Base-by-base conservation (phyloP, 2,329 filamentous ascomycete species). In the Colletotrichum falcatum region DNA sequence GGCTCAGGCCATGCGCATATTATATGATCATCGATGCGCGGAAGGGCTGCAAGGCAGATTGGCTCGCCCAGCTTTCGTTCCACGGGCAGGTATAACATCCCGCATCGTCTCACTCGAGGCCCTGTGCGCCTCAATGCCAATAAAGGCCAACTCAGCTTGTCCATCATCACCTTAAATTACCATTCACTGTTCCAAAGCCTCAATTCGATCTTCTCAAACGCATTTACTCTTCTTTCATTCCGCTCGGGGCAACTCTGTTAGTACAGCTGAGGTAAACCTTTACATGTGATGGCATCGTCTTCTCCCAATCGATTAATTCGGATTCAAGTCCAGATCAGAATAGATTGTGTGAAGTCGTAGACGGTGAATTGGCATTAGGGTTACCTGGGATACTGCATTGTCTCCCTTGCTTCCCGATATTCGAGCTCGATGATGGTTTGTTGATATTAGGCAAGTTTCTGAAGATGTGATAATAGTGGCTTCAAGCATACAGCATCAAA, bases 11-110 rank as follows among this genome's bases (percentile, higher is more conserved):
- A 62, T 55, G 48, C 56, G 53, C 20, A 16, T 14, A 18, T 20
- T 3, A 18, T 16, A 44, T 23, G n/a, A n/a, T 33, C 18, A 42
- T 11, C 46, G 53, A 42, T 26, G 23, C 48, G 58, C 44, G 26
- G n/a, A 23, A 63, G 23, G 18, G 9, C 20, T 23, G 20, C 61
- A 23, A 70, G 66, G 66, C 66, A 61, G 55, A 66, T 26, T 70
- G 16, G 33, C 48, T 65, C 62, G 62, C 55, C 62, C 20, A 61
- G 55, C 44, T 42, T 61, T 66, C 30, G 9, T 35, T 23, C 18
- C 5, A 6, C 23, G 11, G 6, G 26, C 20, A 26, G 14, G 26
- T 26, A 44, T 53, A 6, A 9, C 33, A 35, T 42, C 44, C 35
- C 7, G 20, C 33, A 37, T 44, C 2, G 33, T n/a, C 33, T 49